These are phyloP conservation scores for Areca catechu DNA, from an alignment of 176 grass and related monocot genomes.

Conservation along the genomic window DNA sequence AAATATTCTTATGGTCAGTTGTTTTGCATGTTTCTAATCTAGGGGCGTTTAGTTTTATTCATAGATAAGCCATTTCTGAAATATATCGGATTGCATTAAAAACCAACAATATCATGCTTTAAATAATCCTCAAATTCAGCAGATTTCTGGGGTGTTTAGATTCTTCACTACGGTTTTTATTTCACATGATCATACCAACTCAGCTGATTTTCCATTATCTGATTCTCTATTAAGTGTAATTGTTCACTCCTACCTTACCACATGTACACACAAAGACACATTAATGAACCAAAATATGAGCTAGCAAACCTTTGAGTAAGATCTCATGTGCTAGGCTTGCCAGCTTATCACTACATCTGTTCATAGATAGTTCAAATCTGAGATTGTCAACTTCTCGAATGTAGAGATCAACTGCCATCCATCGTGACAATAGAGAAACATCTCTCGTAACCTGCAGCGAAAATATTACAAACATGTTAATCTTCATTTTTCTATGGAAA, in stretches of 20 bases:
- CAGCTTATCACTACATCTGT: conserved; percentile 63
- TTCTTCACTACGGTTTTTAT: no score
- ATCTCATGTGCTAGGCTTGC: conserved; percentile 62
- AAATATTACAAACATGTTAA: conserved; percentile 9
- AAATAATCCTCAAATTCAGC: no score
- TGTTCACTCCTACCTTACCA: no score
- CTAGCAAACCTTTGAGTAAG: conserved; percentile 46
- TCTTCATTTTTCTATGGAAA: background rate
- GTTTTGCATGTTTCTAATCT: no score
- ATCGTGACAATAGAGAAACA: conserved; percentile 75
- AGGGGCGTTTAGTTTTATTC: no score
- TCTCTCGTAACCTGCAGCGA: conserved; percentile 66
- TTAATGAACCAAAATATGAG: background rate
- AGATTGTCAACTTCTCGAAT: conserved; percentile 81
- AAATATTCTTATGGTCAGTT: no score
- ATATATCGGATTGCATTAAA: no score
- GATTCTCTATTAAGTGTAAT: background rate
- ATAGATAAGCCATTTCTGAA: no score
- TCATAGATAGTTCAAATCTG: conserved; percentile 83
- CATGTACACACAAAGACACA: background rate
- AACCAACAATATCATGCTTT: no score
- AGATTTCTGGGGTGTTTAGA: no score
- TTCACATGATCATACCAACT: no score
- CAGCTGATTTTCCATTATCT: background rate
- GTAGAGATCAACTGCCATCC: conserved; percentile 93